A percentile compares a stretch with the other conserved stretches of the same genome.
Evolutionary conservation across 495 filamentous ascomycete species (phyloP).

Genomic region (Beverwykella pulmonaria): DNA sequence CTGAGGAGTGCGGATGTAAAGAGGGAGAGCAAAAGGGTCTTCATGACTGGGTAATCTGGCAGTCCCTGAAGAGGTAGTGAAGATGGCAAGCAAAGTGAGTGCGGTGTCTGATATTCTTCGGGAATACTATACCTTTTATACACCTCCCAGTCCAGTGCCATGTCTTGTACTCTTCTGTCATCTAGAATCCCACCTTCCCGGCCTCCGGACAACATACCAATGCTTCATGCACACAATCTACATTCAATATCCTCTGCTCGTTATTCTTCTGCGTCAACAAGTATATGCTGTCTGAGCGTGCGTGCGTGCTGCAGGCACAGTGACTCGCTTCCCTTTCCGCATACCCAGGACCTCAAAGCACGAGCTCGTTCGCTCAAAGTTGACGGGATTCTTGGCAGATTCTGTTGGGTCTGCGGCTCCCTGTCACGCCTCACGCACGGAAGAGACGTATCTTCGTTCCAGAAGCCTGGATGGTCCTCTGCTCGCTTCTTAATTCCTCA

Average conservation of each 20-base stretch:
- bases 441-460: constrained; percentile 1
- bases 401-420: background rate
- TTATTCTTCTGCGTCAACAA: background rate
- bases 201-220: background rate
- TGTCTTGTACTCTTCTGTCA: background rate
- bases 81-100: background rate
- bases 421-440: background rate
- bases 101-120: background rate
- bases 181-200: background rate
- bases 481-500: constrained; percentile 3
- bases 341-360: background rate
- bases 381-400: background rate
- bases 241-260: background rate
- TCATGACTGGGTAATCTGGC: background rate
- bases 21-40: background rate
- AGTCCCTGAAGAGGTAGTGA: background rate
- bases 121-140: background rate
- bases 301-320: background rate
- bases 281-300: background rate
- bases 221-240: background rate
- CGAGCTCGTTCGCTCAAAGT: background rate
- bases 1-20: background rate
- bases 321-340: background rate
- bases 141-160: background rate
- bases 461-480: constrained; percentile 2